These are phyloP conservation scores for Zychaea mexicana DNA, from an alignment of 371 early-diverging fungal genomes.

Conservation along the genomic window DNA sequence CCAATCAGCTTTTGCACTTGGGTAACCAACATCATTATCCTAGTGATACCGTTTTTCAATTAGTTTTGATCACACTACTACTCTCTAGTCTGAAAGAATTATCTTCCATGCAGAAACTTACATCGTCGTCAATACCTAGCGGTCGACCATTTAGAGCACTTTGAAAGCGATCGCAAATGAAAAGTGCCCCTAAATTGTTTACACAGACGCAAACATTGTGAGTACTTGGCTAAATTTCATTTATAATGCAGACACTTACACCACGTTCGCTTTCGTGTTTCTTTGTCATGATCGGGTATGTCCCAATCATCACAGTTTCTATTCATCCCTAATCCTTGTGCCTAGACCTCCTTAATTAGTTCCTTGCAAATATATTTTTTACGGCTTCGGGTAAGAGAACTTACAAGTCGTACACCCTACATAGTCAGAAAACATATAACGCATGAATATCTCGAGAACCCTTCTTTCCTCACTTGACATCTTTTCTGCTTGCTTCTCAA, in stretches of 20 bases:
- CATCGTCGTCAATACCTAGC: constrained; percentile 46
- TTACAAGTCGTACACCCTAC: background rate
- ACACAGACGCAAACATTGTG: background rate
- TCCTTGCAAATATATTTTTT: background rate
- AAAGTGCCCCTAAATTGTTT: constrained; percentile 35
- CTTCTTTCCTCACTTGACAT: background rate
- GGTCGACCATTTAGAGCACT: constrained; percentile 46
- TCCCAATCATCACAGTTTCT: constrained; percentile 49
- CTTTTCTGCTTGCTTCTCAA: constrained; percentile 23
- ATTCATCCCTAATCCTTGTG: constrained; percentile 45
- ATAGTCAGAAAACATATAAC: background rate
- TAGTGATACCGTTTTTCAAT: no score
- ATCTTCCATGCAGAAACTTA: constrained; percentile 2
- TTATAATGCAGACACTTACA: constrained; percentile 16
- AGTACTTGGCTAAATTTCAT: background rate
- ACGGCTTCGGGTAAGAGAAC: background rate
- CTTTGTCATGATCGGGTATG: constrained; percentile 45
- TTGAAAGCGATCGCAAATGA: constrained; percentile 45
- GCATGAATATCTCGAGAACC: no score
- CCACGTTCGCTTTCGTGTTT: constrained; percentile 47
- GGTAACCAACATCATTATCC: constrained; percentile 48
- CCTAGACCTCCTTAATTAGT: constrained; percentile 9
- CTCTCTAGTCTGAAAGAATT: no score
- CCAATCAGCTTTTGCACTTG: constrained; percentile 38
- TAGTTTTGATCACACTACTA: background rate